These are phyloP conservation scores for Wickerhamomyces sp. DNA, from an alignment of 1,139 yeast genomes.

Conservation along the genomic window DNA sequence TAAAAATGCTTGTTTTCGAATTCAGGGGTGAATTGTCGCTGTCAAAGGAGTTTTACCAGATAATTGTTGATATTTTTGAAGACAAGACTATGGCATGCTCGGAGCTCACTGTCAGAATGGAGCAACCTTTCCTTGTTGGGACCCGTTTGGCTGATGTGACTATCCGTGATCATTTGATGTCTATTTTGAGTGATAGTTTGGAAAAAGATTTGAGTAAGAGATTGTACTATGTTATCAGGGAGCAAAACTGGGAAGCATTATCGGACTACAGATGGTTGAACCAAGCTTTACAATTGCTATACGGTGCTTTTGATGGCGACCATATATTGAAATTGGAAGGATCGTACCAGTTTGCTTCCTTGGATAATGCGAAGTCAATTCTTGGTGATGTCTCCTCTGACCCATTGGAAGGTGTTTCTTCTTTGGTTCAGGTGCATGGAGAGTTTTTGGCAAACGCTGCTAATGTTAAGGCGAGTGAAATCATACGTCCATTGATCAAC, in stretches of 20 bases:
- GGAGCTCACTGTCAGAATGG: conserved; percentile 92
- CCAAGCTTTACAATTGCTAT: conserved; percentile 84
- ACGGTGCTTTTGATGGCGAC: conserved; percentile 65
- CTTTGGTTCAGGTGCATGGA: conserved; percentile 46
- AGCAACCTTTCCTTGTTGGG: conserved; percentile 93
- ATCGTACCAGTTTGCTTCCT: conserved; percentile 53
- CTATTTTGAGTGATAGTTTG: conserved; percentile 71
- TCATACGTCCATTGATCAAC: conserved; percentile 70
- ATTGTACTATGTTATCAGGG: conserved; percentile 76
- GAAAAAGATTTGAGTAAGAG: conserved; percentile 79
- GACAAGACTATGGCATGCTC: conserved; percentile 76
- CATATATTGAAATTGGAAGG: conserved; percentile 40
- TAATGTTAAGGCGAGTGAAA: conserved; percentile 48
- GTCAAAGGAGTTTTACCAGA: conserved; percentile 76
- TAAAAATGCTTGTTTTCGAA: conserved; percentile 93
- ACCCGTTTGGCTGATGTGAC: conserved; percentile 76
- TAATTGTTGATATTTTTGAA: conserved; percentile 84
- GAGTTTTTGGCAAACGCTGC: conserved; percentile 43
- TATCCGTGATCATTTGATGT: conserved; percentile 75
- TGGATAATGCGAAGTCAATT: conserved; percentile 34
- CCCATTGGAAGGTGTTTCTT: conserved; percentile 20
- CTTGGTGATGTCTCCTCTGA: conserved; percentile 15
- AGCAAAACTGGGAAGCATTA: conserved; percentile 94
- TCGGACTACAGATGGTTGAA: conserved; percentile 94
- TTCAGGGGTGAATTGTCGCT: conserved; percentile 78